Evolutionary conservation across 2,329 filamentous ascomycete species (phyloP).

Genomic region (Aspergillus carbonarius): DNA sequence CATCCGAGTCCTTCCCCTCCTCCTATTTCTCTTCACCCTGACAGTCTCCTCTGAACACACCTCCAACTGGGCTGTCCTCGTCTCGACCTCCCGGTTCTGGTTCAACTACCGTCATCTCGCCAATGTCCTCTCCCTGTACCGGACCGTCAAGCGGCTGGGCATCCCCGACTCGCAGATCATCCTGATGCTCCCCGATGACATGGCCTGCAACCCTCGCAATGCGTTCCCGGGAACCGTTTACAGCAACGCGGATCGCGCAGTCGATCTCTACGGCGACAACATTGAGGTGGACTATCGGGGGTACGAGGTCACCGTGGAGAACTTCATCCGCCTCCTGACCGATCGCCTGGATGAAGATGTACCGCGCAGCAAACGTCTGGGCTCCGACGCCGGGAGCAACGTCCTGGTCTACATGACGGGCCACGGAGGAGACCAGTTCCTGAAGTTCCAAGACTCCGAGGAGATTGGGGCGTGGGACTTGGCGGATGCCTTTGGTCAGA

Average conservation of each 20-base stretch:
- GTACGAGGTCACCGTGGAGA: constrained; percentile 98
- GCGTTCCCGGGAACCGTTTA: constrained; percentile 97
- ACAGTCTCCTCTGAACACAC: constrained; percentile 62
- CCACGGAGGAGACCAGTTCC: constrained; percentile 93
- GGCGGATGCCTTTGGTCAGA: constrained; percentile 96
- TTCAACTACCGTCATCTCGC: constrained; percentile 99
- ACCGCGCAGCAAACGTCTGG: constrained; percentile 85
- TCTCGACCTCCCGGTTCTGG: constrained; percentile 98
- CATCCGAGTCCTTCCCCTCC: constrained; percentile 26
- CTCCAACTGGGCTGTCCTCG: constrained; percentile 98
- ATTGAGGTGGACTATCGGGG: constrained; percentile 98
- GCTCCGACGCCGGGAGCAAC: constrained; percentile 94
- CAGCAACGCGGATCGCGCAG: constrained; percentile 92
- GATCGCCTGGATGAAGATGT: constrained; percentile 94
- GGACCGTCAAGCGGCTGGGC: constrained; percentile 94
- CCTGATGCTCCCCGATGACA: constrained; percentile 99
- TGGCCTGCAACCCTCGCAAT: constrained; percentile 98
- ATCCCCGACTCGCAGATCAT: constrained; percentile 99
- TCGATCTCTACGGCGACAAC: constrained; percentile 96
- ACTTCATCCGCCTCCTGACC: constrained; percentile 93
- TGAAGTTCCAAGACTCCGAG: constrained; percentile 98
- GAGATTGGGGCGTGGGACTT: constrained; percentile 96
- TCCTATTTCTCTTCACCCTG: constrained; percentile 20
- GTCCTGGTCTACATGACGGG: constrained; percentile 99
- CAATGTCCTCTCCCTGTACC: constrained; percentile 95